Evolutionary conservation across 2,329 filamentous ascomycete species (phyloP).

Genomic region (Aaosphaeria pasadenensis): DNA sequence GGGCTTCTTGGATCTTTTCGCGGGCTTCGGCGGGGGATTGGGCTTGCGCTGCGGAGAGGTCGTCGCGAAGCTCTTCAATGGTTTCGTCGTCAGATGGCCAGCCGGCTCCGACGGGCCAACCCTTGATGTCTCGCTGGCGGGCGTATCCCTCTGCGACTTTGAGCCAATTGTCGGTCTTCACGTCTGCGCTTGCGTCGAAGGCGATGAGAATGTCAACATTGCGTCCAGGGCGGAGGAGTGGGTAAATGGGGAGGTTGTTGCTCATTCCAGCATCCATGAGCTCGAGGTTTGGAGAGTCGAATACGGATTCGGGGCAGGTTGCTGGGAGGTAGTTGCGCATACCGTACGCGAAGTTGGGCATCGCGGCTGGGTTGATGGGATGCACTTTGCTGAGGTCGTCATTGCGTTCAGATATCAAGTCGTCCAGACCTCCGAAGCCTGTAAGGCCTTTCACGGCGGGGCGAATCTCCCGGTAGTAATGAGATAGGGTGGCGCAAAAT

Average conservation of each 20-base stretch:
- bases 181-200: slow-evolving; percentile 92
- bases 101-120: slow-evolving; percentile 92
- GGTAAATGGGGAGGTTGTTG: slow-evolving; percentile 96
- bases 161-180: slow-evolving; percentile 94
- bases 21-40: slow-evolving; percentile 60
- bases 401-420: slow-evolving; percentile 76
- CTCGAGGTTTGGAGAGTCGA: slow-evolving; percentile 61
- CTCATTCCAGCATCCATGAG: slow-evolving; percentile 97
- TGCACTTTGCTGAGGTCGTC: slow-evolving; percentile 88
- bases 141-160: slow-evolving; percentile 92
- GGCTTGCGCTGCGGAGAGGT: slow-evolving; percentile 68
- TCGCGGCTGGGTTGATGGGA: slow-evolving; percentile 84
- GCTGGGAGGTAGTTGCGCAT: slow-evolving; percentile 73
- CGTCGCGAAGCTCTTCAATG: slow-evolving; percentile 57
- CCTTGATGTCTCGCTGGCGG: slow-evolving; percentile 81
- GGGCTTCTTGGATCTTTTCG: slow-evolving; percentile 61
- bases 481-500: slow-evolving; percentile 91
- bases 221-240: slow-evolving; percentile 80
- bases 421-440: slow-evolving; percentile 75
- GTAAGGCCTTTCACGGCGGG: slow-evolving; percentile 73
- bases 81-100: slow-evolving; percentile 71
- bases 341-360: slow-evolving; percentile 85
- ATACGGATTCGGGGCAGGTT: slow-evolving; percentile 75
- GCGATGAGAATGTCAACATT: slow-evolving; percentile 87
- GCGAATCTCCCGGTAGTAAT: slow-evolving; percentile 94